Conservation (phyloP, 2,329 filamentous ascomycete species). For the Fusarium sp. region DNA sequence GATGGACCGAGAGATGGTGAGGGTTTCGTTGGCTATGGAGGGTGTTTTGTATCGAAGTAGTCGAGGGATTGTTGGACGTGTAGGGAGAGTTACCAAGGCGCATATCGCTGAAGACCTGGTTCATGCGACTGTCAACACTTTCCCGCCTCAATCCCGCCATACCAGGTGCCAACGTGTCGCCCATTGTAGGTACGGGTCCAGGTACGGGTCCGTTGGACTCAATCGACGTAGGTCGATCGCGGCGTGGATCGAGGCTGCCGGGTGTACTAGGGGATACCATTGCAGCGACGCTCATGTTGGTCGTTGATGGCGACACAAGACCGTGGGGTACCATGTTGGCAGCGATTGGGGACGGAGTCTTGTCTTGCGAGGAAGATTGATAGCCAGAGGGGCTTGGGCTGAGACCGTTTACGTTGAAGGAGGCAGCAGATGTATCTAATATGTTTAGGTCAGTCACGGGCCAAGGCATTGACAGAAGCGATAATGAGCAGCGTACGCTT, state of each 20-base stretch:
- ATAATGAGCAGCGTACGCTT: conserved; percentile 55
- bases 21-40: conserved; percentile 76
- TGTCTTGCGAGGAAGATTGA: conserved; percentile 65
- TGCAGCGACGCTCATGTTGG: conserved; percentile 75
- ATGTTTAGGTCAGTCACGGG: conserved; percentile 35
- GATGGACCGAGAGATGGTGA: conserved; percentile 67
- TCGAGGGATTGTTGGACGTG: conserved; percentile 81
- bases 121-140: conserved; percentile 84
- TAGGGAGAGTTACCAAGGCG: conserved; percentile 77
- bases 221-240: conserved; percentile 57
- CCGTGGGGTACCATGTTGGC: conserved; percentile 65
- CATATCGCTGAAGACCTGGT: conserved; percentile 77
- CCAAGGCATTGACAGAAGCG: conserved; percentile 24
- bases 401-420: conserved; percentile 56
- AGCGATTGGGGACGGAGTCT: conserved; percentile 72
- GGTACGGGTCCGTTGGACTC: conserved; percentile 52
- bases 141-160: conserved; percentile 70
- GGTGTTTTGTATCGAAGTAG: conserved; percentile 79
- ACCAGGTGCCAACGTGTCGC: conserved; percentile 59
- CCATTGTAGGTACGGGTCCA: conserved; percentile 51
- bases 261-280: conserved; percentile 73
- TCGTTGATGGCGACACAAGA: conserved; percentile 67
- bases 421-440: conserved; percentile 57
- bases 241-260: conserved; percentile 58
- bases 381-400: conserved; percentile 63